Evolutionary conservation across 768 basidiomycete genomes (phyloP), one percentile per base, ranked within the genome.

Genomic region (Russula olivacea): DNA sequence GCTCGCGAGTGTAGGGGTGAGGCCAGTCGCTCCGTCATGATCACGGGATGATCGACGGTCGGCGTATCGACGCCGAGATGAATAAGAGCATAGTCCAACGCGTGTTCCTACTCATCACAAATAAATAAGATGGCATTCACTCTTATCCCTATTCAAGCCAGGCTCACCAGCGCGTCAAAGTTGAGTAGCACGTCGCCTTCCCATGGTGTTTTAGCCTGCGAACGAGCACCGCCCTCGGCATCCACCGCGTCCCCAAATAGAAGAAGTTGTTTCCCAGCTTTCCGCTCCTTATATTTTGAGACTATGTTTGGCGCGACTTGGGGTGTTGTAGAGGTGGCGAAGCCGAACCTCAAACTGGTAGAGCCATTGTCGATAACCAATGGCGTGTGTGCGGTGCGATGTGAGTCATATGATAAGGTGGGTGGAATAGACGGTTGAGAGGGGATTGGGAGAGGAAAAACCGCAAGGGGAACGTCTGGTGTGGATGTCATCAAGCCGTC

Each of bases 141-240:
- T n/a, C 7, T 17, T 48, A 3, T 19, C 25, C 23, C 4, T 6
- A 12, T 43, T 45, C 30, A 17, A 60, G 59, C 57, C 5, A 50
- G 9, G 80, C 91, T 76, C 76, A 98, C 96, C 81, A 98, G 77
- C 28, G 92, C 87, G 75, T 98, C 97, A 68, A 89, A 91, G 74
- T 93, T 94, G 68, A 93, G 80, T 52, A 98, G 73, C 23, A 97
- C 85, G 71, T 98, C 97, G 9, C 93, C 94, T 72, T 99, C 97
- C 88, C 91, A 98, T 58, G 96, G 87, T 0, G 84, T 85, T 69
- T 84, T 86, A 8, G 86, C 80, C 71, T 91, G 90, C 2, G 84
- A 82, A 68, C 88, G 83, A 61, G 91, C 88, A 12, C 86, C 89
- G 45, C 88, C 88, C 72, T 99, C 97, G 14, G 85, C 78, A 49